Percentiles rank a stretch among this genome's conserved stretches.
Conservation (phyloP, 2,329 filamentous ascomycete genomes). For the Didymella arachidicola region DNA sequence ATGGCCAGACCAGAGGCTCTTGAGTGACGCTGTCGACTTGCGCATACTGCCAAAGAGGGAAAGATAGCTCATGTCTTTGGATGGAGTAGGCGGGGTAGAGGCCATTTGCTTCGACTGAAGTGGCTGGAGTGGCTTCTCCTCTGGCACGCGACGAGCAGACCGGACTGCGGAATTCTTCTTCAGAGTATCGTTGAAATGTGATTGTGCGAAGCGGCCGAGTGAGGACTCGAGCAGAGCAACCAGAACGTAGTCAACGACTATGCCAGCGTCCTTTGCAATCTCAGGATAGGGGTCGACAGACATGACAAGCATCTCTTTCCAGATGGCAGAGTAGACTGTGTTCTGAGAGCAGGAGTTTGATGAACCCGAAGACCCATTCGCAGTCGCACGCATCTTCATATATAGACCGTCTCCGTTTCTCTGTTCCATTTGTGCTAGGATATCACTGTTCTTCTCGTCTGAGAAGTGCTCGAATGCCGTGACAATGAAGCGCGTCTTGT, state of each 20-base stretch:
- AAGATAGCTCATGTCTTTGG: slow-evolving; percentile 66
- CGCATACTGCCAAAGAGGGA: slow-evolving; percentile 64
- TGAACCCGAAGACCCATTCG: slow-evolving; percentile 18
- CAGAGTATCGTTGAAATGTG: slow-evolving; percentile 75
- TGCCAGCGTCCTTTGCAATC: slow-evolving; percentile 81
- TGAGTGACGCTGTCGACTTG: slow-evolving; percentile 69
- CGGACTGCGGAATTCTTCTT: slow-evolving; percentile 54
- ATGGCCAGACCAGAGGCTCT: slow-evolving; percentile 62
- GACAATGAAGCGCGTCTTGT: slow-evolving; percentile 91
- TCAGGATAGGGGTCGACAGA: slow-evolving; percentile 95
- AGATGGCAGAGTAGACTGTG: slow-evolving; percentile 90
- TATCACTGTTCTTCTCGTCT: slow-evolving; percentile 68
- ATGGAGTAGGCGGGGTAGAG: slow-evolving; percentile 57
- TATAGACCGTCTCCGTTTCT: slow-evolving; percentile 39
- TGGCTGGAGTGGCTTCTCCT: slow-evolving; percentile 48
- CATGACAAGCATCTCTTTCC: slow-evolving; percentile 90
- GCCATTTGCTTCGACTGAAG: slow-evolving; percentile 50
- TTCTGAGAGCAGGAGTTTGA: slow-evolving; percentile 68
- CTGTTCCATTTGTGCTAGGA: slow-evolving; percentile 31
- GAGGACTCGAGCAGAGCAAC: slow-evolving; percentile 78
- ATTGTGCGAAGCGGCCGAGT: slow-evolving; percentile 73
- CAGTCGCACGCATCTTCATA: slow-evolving; percentile 39
- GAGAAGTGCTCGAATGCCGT: slow-evolving; percentile 88
- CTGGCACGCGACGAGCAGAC: slow-evolving; percentile 50
- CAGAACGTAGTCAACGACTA: slow-evolving; percentile 88